Base-by-base conservation (phyloP, 176 grass and related monocot species). In the Avena insularis region DNA sequence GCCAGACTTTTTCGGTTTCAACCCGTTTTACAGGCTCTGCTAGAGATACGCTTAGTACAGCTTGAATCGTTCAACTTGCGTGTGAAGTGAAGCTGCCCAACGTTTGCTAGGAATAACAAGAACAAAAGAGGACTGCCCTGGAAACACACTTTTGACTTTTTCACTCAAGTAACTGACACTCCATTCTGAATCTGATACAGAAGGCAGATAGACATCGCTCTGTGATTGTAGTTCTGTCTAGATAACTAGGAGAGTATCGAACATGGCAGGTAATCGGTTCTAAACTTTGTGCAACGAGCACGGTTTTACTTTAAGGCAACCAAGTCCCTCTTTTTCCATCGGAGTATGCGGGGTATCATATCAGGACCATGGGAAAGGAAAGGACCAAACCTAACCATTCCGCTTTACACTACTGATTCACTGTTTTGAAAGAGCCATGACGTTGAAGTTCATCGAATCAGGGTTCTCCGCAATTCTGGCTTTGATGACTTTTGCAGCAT, bases 401-500 rank as follows among this genome's bases (percentile, higher is more conserved):
- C 82, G 56, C 29, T 47, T 59, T 49, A 47, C 45, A 70, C 79
- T 75, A 82, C 17, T 49, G 70, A 80, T 89, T 92, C 83, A 82
- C 17, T 79, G 43, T 80, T 91, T 92, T n/a, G 93, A 87, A 70
- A 95, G 81, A 13, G 74, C 78, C 93, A 95, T 95, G 73, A 95
- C 91, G 12, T 93, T 93, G 73, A 95, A 95, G 84, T 95, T 95
- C 86, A 93, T 54, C 2, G 93, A 93, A 25, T 91, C 64, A 17
- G 93, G 89, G 71, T 93, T 95, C 59, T 75, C 66, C 1, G 80
- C 78, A 38, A 95, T 95, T 88, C 76, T 85, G 55, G 84, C 89
- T 87, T 93, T 95, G 87, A 95, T 89, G 21, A 85, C 93, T 74
- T 93, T 91, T 1, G 89, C 91, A 80, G 93, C 89, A 83, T 95